These are phyloP conservation scores for Aspergillus carlsbadensis DNA, from an alignment of 495 filamentous ascomycete species.

Conservation along the genomic window DNA sequence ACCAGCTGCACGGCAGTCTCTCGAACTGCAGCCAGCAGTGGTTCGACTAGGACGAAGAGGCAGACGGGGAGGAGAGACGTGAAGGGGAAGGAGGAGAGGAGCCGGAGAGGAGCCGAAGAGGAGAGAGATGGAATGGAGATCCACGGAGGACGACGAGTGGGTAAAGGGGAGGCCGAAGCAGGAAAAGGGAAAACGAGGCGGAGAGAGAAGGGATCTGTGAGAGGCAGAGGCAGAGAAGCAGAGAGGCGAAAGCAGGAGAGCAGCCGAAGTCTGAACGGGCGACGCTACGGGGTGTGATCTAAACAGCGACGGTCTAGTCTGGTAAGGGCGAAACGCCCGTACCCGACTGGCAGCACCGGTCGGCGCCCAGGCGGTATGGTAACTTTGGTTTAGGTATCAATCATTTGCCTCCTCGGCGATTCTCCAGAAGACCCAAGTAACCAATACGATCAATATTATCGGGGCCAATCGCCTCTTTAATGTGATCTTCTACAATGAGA, in stretches of 20 bases:
- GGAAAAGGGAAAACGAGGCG: constrained; percentile 18
- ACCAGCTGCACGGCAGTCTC: constrained; percentile 34
- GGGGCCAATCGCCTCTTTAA: no score
- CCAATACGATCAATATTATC: no score
- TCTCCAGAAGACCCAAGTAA: no score
- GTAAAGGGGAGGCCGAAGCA: constrained; percentile 2
- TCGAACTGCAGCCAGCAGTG: constrained; percentile 21
- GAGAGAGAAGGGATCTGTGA: constrained; percentile 11
- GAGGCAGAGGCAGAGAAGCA: constrained; percentile 2
- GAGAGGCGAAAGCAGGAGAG: neutral
- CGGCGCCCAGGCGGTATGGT: neutral
- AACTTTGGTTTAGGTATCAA: neutral
- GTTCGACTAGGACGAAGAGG: constrained; percentile 11
- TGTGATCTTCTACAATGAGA: no score
- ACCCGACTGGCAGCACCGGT: neutral
- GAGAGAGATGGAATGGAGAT: neutral
- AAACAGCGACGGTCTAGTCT: neutral
- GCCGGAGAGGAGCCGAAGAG: neutral
- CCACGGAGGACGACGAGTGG: constrained; percentile 3
- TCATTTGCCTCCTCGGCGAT: neutral
- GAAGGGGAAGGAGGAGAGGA: constrained; percentile 5
- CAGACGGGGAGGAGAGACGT: constrained; percentile 15
- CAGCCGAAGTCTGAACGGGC: neutral
- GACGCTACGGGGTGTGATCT: no score
- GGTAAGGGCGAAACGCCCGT: constrained; percentile 1